These are phyloP conservation scores for Pseudogymnoascus sp. DNA, from an alignment of 2,329 filamentous ascomycete species.

Conservation along the genomic window DNA sequence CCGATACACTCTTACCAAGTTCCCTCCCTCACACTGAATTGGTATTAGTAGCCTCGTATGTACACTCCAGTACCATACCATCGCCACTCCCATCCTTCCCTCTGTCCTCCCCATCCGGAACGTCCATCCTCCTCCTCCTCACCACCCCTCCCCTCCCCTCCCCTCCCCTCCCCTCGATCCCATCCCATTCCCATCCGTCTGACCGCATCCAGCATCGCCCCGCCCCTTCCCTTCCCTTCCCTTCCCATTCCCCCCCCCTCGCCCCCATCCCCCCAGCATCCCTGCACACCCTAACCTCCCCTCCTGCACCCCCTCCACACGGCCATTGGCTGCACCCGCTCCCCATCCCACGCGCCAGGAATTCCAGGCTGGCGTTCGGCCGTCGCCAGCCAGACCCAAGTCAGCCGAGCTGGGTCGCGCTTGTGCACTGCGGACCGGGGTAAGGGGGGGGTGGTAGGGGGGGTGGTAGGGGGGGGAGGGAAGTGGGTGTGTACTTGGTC, in stretches of 20 bases:
- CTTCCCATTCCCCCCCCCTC: too few species aligned
- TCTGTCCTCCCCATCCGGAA: background rate
- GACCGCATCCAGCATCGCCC: background rate
- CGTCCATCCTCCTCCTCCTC: background rate
- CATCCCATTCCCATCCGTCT: background rate
- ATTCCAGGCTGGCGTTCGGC: background rate
- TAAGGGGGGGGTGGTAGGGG: too few species aligned
- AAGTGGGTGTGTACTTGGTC: background rate
- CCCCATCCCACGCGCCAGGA: background rate
- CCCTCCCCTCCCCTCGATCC: background rate
- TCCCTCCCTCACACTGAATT: too few species aligned
- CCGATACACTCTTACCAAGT: too few species aligned
- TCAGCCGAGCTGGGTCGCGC: background rate
- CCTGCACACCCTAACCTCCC: background rate
- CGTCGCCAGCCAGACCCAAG: background rate
- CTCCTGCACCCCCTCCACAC: background rate
- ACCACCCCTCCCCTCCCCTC: background rate
- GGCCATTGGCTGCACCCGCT: background rate
- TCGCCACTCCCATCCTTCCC: too few species aligned
- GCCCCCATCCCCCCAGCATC: background rate
- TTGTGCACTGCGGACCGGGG: background rate
- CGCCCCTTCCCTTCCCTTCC: too few species aligned
- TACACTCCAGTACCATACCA: background rate
- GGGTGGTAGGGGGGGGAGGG: too few species aligned
- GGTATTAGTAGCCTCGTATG: too few species aligned